Evolutionary conservation across 2,329 filamentous ascomycete species (phyloP), one percentile per base, ranked within the genome.

Genomic region (Fusarium albidum): DNA sequence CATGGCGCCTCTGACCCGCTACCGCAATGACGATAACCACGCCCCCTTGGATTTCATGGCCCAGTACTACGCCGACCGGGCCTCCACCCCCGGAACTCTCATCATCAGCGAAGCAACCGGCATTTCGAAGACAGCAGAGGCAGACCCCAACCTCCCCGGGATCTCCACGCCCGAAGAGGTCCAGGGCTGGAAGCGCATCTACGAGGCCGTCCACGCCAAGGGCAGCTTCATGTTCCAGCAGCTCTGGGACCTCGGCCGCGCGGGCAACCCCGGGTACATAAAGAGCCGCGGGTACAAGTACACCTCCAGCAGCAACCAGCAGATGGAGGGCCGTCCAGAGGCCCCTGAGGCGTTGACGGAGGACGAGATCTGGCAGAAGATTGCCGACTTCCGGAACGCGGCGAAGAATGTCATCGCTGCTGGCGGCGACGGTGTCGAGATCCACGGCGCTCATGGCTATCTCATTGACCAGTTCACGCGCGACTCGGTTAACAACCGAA

Each of bases 361-460:
- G 43, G 74, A 81, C 1, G 88, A 91, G 14, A 93, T 93, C 49
- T 76, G 82, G 61, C 69, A 79, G 4, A 79, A 86, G 56, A 89
- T 91, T 71, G 69, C 68, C 1, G 84, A 85, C 0, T 92, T 82
- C 69, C 81, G 79, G 2, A 78, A 76, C 0, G 80, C 82, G 1
- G 77, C 81, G 1, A 78, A 79, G 54, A 78, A 83, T 25, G 82
- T 89, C 0, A 68, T 91, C 4, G 70, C 84, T 12, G 79, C 80
- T 14, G 90, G 90, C 0, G 87, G 88, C 35, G 90, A 94, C 66
- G 86, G 85, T 9, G 84, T 91, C 49, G 89, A 92, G 64, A 71
- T 79, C 3, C 77, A 81, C 14, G 78, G 70, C 4, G 82, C 82
- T 3, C 84, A 86, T 57, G 83, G 85, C 1, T 89, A 88, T 59